Conservation (phyloP, 225 moss, liverwort and hornwort species). For the Marchantia paleacea region DNA sequence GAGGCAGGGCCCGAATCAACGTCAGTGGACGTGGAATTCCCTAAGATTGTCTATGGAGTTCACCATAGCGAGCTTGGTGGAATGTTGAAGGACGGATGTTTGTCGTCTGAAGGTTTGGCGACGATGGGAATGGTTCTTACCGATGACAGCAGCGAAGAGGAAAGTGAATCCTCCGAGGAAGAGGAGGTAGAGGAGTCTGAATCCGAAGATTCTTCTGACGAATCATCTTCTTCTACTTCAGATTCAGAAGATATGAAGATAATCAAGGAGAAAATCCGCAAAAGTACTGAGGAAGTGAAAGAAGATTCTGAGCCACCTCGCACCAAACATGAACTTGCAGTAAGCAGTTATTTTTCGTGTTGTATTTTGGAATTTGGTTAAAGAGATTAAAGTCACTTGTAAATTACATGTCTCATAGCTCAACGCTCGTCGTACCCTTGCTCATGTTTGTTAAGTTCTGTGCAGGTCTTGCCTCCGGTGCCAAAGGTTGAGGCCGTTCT, state of each 20-base stretch:
- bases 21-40: background rate
- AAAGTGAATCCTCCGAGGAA: conserved; percentile 25
- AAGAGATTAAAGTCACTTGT: background rate
- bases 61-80: background rate
- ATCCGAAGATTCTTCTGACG: background rate
- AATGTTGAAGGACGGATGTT: background rate
- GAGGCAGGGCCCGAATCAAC: background rate
- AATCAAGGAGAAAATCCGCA: conserved; percentile 16
- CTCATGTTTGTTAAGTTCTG: background rate
- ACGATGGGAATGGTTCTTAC: background rate
- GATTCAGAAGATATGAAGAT: conserved; percentile 20
- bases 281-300: conserved; percentile 18
- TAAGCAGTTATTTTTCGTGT: background rate
- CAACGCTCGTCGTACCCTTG: background rate
- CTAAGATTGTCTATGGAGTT: background rate
- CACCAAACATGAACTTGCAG: conserved; percentile 41
- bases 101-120: conserved; percentile 7
- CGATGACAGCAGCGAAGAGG: conserved; percentile 29
- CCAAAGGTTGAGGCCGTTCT: conserved; percentile 72
- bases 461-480: conserved; percentile 80
- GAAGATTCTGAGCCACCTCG: conserved; percentile 38
- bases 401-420: background rate
- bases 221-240: conserved; percentile 5
- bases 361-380: background rate
- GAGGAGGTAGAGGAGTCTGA: conserved; percentile 13